A percentile compares a stretch with the other conserved stretches of the same genome.
Conservation (phyloP, 805 yeast genomes). For the Grigorovia transvaalensis region DNA sequence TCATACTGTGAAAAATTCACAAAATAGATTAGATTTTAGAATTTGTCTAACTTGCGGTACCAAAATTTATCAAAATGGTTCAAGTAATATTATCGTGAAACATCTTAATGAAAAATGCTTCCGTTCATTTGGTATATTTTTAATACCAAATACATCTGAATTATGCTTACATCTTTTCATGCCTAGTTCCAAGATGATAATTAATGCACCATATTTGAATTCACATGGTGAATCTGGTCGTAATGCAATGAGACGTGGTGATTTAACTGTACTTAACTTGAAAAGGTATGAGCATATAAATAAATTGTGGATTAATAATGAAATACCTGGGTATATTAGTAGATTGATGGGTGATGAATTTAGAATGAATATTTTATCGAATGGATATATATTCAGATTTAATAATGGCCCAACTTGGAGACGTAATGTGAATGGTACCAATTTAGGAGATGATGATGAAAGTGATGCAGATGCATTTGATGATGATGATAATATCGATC, state of each 20-base stretch:
- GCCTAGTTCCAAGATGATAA: slow-evolving; percentile 24
- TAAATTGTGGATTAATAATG: slow-evolving; percentile 52
- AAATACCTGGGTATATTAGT: slow-evolving; percentile 39
- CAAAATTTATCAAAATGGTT: slow-evolving; percentile 28
- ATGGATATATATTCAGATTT: slow-evolving; percentile 19
- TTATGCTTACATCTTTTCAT: slow-evolving; percentile 27
- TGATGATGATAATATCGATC: slow-evolving; percentile 11
- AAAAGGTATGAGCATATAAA: slow-evolving; percentile 48
- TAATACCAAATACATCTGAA: slow-evolving; percentile 29
- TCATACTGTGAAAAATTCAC: slow-evolving; percentile 17
- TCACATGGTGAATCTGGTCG: slow-evolving; percentile 65
- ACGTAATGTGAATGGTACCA: slow-evolving; percentile 9
- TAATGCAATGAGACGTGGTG: slow-evolving; percentile 44
- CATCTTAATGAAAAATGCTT: slow-evolving; percentile 25
- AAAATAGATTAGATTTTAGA: slow-evolving; percentile 33
- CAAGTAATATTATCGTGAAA: slow-evolving; percentile 23
- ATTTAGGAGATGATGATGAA: slow-evolving; percentile 2
- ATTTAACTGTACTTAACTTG: slow-evolving; percentile 41
- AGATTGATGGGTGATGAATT: slow-evolving; percentile 30
- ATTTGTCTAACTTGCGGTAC: slow-evolving; percentile 40
- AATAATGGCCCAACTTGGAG: slow-evolving; percentile 19
- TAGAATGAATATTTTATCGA: slow-evolving; percentile 20
- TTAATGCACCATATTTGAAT: slow-evolving; percentile 63
- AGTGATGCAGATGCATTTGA: slow-evolving; percentile 17
- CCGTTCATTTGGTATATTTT: slow-evolving; percentile 28